Base-by-base conservation (phyloP, 306 rosid genomes). In the Rubus idaeus region DNA sequence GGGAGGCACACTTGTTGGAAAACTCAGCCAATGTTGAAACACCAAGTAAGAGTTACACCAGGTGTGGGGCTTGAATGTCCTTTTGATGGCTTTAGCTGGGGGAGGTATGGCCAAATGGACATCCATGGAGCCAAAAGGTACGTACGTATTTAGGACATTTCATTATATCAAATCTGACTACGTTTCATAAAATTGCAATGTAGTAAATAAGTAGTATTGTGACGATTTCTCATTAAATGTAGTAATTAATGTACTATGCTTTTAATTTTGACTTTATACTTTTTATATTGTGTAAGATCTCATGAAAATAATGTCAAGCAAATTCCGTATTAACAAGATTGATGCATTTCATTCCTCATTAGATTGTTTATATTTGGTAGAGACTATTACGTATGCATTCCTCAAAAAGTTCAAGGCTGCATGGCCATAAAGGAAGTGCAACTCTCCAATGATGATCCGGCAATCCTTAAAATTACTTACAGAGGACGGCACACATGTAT, bases 41-140 rank as follows among this genome's bases (percentile, higher is more conserved):
- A 68, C 39, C 87, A 80, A 60, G 76, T 89, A 70, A 76, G 82
- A 69, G 88, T 91, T 47, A 66, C 55, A 57, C 87, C 93, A 0
- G 95, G 90, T 23, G 53, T 80, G 82, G 92, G 82, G 71, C 84
- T 86, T 69, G 97, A 91, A 78, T 92, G 92, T 55, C 87, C 89
- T 79, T 89, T 89, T 51, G 98, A 93, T 88, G 97, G 96, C 53
- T 88, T 81, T 77, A 88, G 89, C 73, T 93, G 98, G 98, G 35
- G 35, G 35, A 30, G 1, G 35, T 30, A 30, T 30, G 35, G 35
- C 2, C 35, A 30, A 30, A 30, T 91, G 80, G 97, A 91, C 71
- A 93, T 93, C 41, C 97, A 89, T 16, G 95, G 91, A 37, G 92
- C 98, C 72, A 75, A 16, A 4, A 91, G 98, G 98, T 87, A 68